Evolutionary conservation across 2,329 filamentous ascomycete species (phyloP), one percentile per base, ranked within the genome.

Genomic region (Colletotrichum viniferum): DNA sequence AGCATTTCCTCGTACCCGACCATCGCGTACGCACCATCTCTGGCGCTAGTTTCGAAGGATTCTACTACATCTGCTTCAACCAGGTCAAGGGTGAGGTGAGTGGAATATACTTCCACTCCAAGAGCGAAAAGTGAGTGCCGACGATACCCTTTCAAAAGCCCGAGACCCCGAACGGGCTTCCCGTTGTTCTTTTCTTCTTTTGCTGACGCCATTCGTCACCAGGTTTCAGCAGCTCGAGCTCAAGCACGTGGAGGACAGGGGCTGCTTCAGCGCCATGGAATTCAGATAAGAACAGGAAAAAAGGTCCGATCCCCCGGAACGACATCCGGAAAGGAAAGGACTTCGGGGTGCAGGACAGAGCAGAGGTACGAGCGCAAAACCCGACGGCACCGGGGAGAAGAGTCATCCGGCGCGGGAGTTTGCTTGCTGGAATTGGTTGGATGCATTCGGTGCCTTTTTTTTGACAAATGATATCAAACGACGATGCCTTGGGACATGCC

Each of bases 11-110:
- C 1, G 97, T 99, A 1, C 97, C 97, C 2, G 96, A 99, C 81
- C 97, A 99, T 83, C 92, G 95, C 18, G 96, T 98, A 24, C 91
- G 94, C 76, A 97, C 95, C 13, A 98, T 99, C 77, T 94, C 92
- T 38, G 97, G 97, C 21, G 97, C 97, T 9, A 98, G 96, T 81
- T 99, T 98, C 76, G 97, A 99, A 82, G 97, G 97, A 0, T 99
- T 99, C 83, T 99, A 98, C 84, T 99, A 99, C 82, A 98, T 99
- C 79, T 98, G 96, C 86, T 98, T 98, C 87, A 98, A 98, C 84
- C 96, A 98, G 85, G 87, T 95, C 64, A 91, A 93, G 77, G 97
- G 96, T 9, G 93, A 91, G 77, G 94, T 99, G 55, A 96, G 92
- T 81, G 97, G 97, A 21, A 98, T 98, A 74, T 99, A 99, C 85